Percentiles rank a stretch among this genome's conserved stretches.
phyloP scores from a whole-genome alignment of 306 rosid species.

The Trichosanthes cucumerina region DNA sequence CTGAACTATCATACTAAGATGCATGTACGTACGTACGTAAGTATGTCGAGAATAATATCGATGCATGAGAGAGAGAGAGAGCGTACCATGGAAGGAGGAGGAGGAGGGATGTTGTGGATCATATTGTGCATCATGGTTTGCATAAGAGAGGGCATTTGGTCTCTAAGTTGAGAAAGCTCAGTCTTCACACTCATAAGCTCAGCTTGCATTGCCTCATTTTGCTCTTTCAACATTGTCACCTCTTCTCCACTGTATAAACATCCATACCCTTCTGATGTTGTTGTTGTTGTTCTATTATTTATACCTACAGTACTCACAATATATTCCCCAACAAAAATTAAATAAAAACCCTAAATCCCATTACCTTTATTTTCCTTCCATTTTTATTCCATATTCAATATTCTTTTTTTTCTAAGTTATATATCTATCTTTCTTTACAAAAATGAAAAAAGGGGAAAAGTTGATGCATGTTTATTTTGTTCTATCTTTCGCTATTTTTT shows the following conservation, averaged over 20 bases:
- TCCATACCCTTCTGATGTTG: neutral
- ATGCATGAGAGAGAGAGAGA: neutral
- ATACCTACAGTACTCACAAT: neutral
- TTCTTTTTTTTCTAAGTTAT: neutral
- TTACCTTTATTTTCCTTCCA: neutral
- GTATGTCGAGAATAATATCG: neutral
- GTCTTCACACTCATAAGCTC: neutral
- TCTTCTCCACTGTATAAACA: constrained; percentile 9
- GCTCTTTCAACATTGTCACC: neutral
- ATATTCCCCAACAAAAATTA: too few relatives aligned
- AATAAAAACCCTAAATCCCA: neutral
- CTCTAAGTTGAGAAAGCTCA: constrained; percentile 7
- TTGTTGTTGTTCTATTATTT: neutral
- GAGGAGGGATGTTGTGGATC: neutral
- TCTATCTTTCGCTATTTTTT: too few relatives aligned
- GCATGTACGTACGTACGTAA: neutral
- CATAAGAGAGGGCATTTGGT: constrained; percentile 4
- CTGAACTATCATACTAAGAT: too few relatives aligned
- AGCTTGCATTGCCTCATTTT: constrained; percentile 8
- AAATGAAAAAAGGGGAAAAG: too few relatives aligned
- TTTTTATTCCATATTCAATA: neutral
- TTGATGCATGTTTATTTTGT: too few relatives aligned
- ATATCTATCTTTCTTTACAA: too few relatives aligned
- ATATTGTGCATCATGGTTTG: constrained; percentile 4
- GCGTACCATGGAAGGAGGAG: constrained; percentile 4